These are phyloP conservation scores for Aspergillus sp. DNA, from an alignment of 2,329 filamentous ascomycete genomes.

Conservation along the genomic window DNA sequence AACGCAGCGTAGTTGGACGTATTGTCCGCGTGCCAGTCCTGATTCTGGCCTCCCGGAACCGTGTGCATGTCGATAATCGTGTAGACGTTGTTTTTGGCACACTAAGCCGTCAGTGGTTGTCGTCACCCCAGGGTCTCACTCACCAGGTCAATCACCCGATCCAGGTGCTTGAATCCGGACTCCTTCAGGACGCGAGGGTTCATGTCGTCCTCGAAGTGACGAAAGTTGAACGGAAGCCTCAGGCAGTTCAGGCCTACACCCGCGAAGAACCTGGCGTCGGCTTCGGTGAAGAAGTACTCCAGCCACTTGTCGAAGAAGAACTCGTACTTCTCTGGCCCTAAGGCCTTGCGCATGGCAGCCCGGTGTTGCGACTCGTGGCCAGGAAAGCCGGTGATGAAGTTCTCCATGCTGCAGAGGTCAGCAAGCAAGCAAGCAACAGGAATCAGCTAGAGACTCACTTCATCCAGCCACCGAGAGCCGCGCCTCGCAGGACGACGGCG, in stretches of 20 bases:
- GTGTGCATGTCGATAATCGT: constrained; percentile 45
- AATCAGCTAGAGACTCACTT: constrained; percentile 24
- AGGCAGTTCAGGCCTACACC: constrained; percentile 49
- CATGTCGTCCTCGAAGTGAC: constrained; percentile 42
- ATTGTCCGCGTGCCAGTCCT: constrained; percentile 45
- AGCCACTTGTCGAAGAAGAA: constrained; percentile 52
- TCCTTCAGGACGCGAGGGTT: constrained; percentile 38
- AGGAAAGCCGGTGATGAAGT: constrained; percentile 55
- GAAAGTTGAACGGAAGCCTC: constrained; percentile 53
- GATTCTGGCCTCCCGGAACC: constrained; percentile 42
- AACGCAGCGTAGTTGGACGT: constrained; percentile 38
- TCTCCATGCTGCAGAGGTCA: constrained; percentile 40
- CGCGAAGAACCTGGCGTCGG: constrained; percentile 50
- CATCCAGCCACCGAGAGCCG: constrained; percentile 39
- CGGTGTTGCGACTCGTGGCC: constrained; percentile 51
- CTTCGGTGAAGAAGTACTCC: constrained; percentile 51
- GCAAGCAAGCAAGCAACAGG: neutral
- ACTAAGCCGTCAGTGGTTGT: constrained; percentile 14
- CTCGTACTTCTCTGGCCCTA: constrained; percentile 48
- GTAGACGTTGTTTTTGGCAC: constrained; percentile 40
- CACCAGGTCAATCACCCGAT: constrained; percentile 38
- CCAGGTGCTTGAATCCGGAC: constrained; percentile 40
- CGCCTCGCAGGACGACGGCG: constrained; percentile 40
- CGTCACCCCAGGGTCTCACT: constrained; percentile 3
- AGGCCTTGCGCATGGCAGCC: constrained; percentile 42